phyloP scores from a whole-genome alignment of 2,329 filamentous ascomycete species.

The Phialocephala subalpina region DNA sequence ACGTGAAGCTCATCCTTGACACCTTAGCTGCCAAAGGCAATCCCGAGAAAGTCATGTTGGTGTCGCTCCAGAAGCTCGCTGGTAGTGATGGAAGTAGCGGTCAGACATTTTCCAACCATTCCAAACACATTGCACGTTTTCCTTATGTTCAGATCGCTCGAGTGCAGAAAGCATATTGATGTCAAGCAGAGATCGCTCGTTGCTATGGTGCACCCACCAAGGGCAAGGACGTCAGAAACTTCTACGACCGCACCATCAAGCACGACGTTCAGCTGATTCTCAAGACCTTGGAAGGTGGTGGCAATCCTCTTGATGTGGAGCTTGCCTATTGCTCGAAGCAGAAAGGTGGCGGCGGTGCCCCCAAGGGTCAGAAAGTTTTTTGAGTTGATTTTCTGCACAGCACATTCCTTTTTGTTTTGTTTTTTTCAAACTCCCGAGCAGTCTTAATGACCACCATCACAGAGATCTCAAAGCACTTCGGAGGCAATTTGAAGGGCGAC shows the following conservation, averaged over 20 bases:
- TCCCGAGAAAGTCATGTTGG: slow-evolving; percentile 23
- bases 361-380: slow-evolving; percentile 23
- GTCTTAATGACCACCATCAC: too few relatives aligned
- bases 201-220: slow-evolving; percentile 28
- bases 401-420: neutral
- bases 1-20: slow-evolving; percentile 23
- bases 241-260: slow-evolving; percentile 21
- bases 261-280: slow-evolving; percentile 25
- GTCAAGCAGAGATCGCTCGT: slow-evolving; percentile 27
- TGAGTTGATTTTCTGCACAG: neutral
- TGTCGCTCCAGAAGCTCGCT: slow-evolving; percentile 18
- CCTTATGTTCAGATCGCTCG: neutral
- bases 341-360: neutral
- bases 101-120: slow-evolving; percentile 15
- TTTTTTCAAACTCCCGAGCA: too few relatives aligned
- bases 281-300: slow-evolving; percentile 17
- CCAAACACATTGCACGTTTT: slow-evolving; percentile 7
- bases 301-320: slow-evolving; percentile 24
- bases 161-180: slow-evolving; percentile 23
- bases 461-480: too few relatives aligned
- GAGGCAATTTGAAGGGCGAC: too few relatives aligned
- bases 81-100: slow-evolving; percentile 17
- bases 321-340: slow-evolving; percentile 16
- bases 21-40: slow-evolving; percentile 21
- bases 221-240: slow-evolving; percentile 21